A percentile compares a stretch with the other conserved stretches of the same genome.
These are phyloP conservation scores for Metarhizium robertsii DNA, from an alignment of 2,329 filamentous ascomycete genomes.

Conservation along the genomic window DNA sequence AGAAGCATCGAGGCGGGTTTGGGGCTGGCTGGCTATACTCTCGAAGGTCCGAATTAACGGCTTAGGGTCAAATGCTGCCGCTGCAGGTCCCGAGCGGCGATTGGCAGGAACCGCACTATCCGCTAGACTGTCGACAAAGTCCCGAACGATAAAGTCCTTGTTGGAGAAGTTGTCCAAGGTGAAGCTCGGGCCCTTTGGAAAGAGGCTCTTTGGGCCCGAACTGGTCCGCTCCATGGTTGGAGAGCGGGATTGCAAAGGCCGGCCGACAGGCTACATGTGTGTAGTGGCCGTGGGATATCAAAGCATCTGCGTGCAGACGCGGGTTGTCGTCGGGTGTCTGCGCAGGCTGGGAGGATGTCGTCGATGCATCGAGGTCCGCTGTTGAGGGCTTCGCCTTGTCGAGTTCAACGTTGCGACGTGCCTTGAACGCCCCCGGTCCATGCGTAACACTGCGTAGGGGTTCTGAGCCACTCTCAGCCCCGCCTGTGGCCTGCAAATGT, in stretches of 20 bases:
- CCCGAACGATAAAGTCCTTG: conserved; percentile 94
- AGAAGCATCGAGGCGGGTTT: background rate
- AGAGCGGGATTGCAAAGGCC: conserved; percentile 11
- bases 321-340: background rate
- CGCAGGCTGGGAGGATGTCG: background rate
- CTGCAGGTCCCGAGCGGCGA: conserved; percentile 63
- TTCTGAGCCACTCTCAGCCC: background rate
- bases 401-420: background rate
- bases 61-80: conserved; percentile 78
- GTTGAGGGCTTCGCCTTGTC: no score
- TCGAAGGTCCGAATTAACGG: conserved; percentile 95
- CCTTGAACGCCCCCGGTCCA: no score
- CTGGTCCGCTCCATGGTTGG: conserved; percentile 33
- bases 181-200: conserved; percentile 72
- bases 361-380: no score
- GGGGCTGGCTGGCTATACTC: conserved; percentile 33
- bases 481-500: background rate
- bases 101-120: conserved; percentile 72
- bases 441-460: no score
- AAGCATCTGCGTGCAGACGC: background rate
- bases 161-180: conserved; percentile 79
- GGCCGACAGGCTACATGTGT: conserved; percentile 21
- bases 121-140: conserved; percentile 90
- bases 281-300: background rate
- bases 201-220: conserved; percentile 50